These are phyloP conservation scores for Coniferiporia weirii DNA, from an alignment of 1,284 basidiomycete genomes.

Conservation along the genomic window DNA sequence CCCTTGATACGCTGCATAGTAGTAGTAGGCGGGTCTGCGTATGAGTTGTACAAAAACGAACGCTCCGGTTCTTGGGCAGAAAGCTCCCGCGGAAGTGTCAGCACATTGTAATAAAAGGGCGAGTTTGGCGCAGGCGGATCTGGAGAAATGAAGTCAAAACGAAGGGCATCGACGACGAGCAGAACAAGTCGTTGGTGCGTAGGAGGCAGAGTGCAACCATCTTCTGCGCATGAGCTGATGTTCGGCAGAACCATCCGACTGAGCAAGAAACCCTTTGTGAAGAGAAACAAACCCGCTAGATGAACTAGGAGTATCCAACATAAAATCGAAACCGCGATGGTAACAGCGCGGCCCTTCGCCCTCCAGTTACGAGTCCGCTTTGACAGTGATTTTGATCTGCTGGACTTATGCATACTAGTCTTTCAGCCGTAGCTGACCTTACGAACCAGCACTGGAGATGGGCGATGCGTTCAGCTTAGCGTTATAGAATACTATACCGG, in stretches of 20 bases:
- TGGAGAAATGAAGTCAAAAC: slow-evolving; percentile 91
- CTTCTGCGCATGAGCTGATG: slow-evolving; percentile 41
- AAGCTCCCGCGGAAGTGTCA: slow-evolving; percentile 75
- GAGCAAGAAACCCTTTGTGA: slow-evolving; percentile 85
- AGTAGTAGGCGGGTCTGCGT: slow-evolving; percentile 92
- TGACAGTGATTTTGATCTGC: too few relatives aligned
- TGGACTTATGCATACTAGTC: too few relatives aligned
- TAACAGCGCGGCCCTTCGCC: slow-evolving; percentile 4
- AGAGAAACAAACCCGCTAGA: slow-evolving; percentile 66
- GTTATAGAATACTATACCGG: too few relatives aligned
- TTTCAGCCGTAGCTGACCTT: too few relatives aligned
- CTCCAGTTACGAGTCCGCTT: not conserved
- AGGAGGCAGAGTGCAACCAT: slow-evolving; percentile 45
- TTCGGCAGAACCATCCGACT: slow-evolving; percentile 75
- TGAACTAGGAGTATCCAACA: slow-evolving; percentile 59
- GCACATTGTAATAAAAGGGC: slow-evolving; percentile 75
- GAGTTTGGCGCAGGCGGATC: slow-evolving; percentile 56
- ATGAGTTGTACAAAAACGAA: slow-evolving; percentile 85
- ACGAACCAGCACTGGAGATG: too few relatives aligned
- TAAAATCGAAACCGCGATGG: slow-evolving; percentile 31
- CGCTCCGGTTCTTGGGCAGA: slow-evolving; percentile 54
- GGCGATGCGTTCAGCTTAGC: too few relatives aligned
- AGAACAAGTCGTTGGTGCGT: slow-evolving; percentile 80
- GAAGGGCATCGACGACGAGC: slow-evolving; percentile 88
- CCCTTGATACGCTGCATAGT: slow-evolving; percentile 96